Percentiles rank a stretch among this genome's conserved stretches.
Evolutionary conservation across 176 grass and related monocot species (phyloP).

Genomic region (Dactylis glomerata): DNA sequence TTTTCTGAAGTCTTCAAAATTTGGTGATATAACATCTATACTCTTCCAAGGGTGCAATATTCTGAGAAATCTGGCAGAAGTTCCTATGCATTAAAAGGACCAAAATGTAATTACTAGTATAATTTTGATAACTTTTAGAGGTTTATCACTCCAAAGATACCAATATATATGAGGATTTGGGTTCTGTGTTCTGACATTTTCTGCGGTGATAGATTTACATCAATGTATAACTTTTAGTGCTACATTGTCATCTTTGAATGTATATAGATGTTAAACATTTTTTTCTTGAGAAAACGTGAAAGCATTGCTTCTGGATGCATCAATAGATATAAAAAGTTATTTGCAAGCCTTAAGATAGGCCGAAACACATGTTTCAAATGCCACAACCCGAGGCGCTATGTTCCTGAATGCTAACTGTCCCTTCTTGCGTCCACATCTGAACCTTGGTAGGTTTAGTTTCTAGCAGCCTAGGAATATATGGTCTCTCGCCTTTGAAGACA

Average conservation of each 20-base stretch:
- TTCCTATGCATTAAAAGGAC: not conserved
- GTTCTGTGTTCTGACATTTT: not conserved
- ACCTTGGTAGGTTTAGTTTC: not conserved
- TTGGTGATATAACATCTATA: slow-evolving; percentile 14
- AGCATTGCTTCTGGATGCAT: not conserved
- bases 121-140: not conserved
- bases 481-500: not conserved
- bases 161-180: not conserved
- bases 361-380: not conserved
- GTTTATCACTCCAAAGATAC: not conserved
- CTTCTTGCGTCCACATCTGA: not conserved
- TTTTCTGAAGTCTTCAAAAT: not conserved
- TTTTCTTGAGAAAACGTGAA: not conserved
- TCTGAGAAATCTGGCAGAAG: not conserved
- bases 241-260: not conserved
- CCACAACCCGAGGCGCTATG: not conserved
- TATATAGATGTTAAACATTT: not conserved
- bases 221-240: not conserved
- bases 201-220: not conserved
- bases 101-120: not conserved
- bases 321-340: not conserved
- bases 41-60: slow-evolving; percentile 10
- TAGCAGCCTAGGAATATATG: not conserved
- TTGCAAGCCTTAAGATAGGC: not conserved
- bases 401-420: not conserved